Conservation (phyloP, 2,329 filamentous ascomycete species). For the Fusarium pseudograminearum region DNA sequence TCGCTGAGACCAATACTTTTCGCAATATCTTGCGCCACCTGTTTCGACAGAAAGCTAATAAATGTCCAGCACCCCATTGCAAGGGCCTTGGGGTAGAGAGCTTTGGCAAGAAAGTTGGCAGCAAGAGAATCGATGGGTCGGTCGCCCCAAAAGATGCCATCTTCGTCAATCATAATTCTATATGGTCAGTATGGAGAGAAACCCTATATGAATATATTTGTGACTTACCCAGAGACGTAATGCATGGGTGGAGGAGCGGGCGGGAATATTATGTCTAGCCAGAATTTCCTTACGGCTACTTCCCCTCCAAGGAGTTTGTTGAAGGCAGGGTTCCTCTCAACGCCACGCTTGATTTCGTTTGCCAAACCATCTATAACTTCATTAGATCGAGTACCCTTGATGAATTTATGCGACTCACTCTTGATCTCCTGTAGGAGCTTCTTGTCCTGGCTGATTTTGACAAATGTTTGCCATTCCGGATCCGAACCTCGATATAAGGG, state of each 20-base stretch:
- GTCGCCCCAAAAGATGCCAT: slow-evolving; percentile 61
- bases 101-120: slow-evolving; percentile 60
- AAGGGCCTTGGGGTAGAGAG: slow-evolving; percentile 66
- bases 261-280: slow-evolving; percentile 73
- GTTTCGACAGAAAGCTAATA: slow-evolving; percentile 59
- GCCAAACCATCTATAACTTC: slow-evolving; percentile 48
- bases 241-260: slow-evolving; percentile 69
- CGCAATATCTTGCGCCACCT: slow-evolving; percentile 59
- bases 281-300: slow-evolving; percentile 63
- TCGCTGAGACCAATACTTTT: slow-evolving; percentile 59
- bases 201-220: no score
- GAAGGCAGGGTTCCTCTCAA: slow-evolving; percentile 56
- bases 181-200: slow-evolving; percentile 37
- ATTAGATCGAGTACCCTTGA: slow-evolving; percentile 28
- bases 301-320: slow-evolving; percentile 61
- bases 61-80: slow-evolving; percentile 66
- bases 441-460: slow-evolving; percentile 67
- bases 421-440: slow-evolving; percentile 62
- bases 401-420: slow-evolving; percentile 52
- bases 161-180: slow-evolving; percentile 64
- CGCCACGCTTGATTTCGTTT: slow-evolving; percentile 52
- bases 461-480: slow-evolving; percentile 73
- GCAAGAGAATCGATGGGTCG: slow-evolving; percentile 62
- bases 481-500: slow-evolving; percentile 67
- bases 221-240: slow-evolving; percentile 68